Evolutionary conservation across 1,139 yeast species (phyloP), one percentile per base, ranked within the genome.

Genomic region (Debaryomyces singareniensis): DNA sequence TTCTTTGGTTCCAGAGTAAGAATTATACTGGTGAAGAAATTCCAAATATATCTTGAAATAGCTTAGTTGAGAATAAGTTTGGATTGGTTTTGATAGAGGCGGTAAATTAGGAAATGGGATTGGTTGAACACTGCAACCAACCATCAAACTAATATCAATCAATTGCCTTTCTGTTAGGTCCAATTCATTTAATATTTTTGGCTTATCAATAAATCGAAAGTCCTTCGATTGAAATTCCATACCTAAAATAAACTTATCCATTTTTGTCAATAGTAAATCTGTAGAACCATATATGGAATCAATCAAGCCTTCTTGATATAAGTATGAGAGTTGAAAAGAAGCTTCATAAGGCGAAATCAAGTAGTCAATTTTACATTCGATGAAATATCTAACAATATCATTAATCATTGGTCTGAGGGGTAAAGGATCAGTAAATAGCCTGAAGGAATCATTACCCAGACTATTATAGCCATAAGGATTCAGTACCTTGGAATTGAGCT

Each of bases 211-310:
- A 51, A 68, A 83, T 43, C 82, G 68, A 48, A 86, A 81, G 35
- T 71, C 78, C 39, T 71, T 72, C 18, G 71, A 63, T 34, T 71
- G 76, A 39, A 77, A 71, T 39, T 84, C 95, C 69, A 86, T 70
- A 14, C 80, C 76, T 29, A 80, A 55, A 35, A 89, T 78, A 36
- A 86, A 77, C 43, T 75, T 82, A 37, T 82, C 93, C 24, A 83
- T 69, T 24, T 62, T 57, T 11, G 73, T 65, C 49, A 89, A 61
- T 29, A 89, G 59, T 28, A 78, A 67, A 45, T 91, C 97, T 2
- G 89, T 78, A 6, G 96, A 82, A 1, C 95, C 95, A 52, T 78
- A 86, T 23, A 89, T 74, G 1, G 84, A 77, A 53, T 89, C 94
- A 33, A 89, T 72, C 25, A 68, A 55, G 3, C 61, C 66, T 29